Evolutionary conservation across 108 stramenopile species (phyloP), one percentile per base, ranked within the genome.

Genomic region (Nannochloropsis oceanica): DNA sequence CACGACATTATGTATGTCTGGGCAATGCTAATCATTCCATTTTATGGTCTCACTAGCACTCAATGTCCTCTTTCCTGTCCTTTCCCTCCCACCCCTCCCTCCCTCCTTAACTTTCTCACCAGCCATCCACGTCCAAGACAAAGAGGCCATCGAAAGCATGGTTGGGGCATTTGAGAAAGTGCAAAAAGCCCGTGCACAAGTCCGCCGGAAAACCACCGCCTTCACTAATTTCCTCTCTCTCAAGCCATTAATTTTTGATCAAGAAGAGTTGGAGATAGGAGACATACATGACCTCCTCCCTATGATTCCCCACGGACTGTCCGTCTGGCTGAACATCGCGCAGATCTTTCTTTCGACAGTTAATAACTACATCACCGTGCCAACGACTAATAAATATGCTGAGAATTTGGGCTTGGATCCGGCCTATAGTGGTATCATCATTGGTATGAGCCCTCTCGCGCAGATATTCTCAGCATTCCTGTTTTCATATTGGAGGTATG

Each of bases 401-500:
- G 84, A 88, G 11, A 90, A 89, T 79, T 81, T 96, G 84, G 95
- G 96, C 12, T 90, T 90, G 13, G 44, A 90, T 82, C 90, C 93
- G 43, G 90, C 94, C 11, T 86, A 91, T 84, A 92, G 93, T 2
- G 93, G 94, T 8, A 84, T 95, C 24, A 94, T 96, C 79, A 94
- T 96, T 88, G 96, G 95, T 22, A 94, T 94, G 93, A 95, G 94
- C 80, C 93, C 95, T 7, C 86, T 91, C 84, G 95, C 95, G 22
- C 94, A 94, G 11, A 89, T 96, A 84, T 79, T 93, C 22, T 93
- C 94, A 10, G 93, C 95, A 0, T 44, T 96, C 13, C 82, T 94
- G 73, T 96, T 95, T 85, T 90, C 91, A 8, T 93, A 92, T 91
- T 95, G 94, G 96, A 92, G 94, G 24, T 73, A n/a, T n/a, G 59